Evolutionary conservation across 495 filamentous ascomycete genomes (phyloP), one percentile per base, ranked within the genome.

Genomic region (Clohesyomyces aquaticus): DNA sequence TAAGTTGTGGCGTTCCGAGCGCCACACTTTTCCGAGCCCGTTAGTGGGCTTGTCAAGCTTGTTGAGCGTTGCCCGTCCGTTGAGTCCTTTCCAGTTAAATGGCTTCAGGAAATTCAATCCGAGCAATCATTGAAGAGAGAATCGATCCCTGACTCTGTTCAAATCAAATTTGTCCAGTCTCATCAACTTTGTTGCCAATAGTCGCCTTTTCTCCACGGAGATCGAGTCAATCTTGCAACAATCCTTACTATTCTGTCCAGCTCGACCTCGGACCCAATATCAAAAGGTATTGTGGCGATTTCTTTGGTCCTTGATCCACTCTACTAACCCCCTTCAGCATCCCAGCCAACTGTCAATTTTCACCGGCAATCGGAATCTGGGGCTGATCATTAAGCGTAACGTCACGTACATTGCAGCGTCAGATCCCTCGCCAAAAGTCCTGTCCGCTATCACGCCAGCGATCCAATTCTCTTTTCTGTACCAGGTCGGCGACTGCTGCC

Each of bases 381-480:
- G 58, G 53, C 52, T 64, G 66, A 62, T 58, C 52, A 43, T 22
- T 29, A 49, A 18, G 61, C 62, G 66, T 62, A 69, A 69, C 66
- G 61, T 69, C 66, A 56, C 62, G n/a, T 57, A 49, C 48, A 42
- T 42, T 41, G 46, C 26, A 32, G 29, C 61, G 51, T 51, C 49
- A 50, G 22, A 65, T 58, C 38, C 55, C 27, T 53, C 56, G 49
- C 43, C 63, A n/a, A 50, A 21, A 46, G 6, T 23, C 27, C n/a
- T 27, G 27, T 68, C 42, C 27, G 43, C 65, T 65, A 49, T 38
- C 56, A 42, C 16, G 46, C 66, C 55, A 54, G 29, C 47, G 28
- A 62, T 59, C 50, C 57, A 48, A 21, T 61, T 65, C 61, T 54
- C 32, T 38, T 14, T 62, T 53, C 28, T 65, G 59, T 67, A 47